These are phyloP conservation scores for Solanum pennellii DNA, from an alignment of 257 asterid genomes.

Conservation along the genomic window DNA sequence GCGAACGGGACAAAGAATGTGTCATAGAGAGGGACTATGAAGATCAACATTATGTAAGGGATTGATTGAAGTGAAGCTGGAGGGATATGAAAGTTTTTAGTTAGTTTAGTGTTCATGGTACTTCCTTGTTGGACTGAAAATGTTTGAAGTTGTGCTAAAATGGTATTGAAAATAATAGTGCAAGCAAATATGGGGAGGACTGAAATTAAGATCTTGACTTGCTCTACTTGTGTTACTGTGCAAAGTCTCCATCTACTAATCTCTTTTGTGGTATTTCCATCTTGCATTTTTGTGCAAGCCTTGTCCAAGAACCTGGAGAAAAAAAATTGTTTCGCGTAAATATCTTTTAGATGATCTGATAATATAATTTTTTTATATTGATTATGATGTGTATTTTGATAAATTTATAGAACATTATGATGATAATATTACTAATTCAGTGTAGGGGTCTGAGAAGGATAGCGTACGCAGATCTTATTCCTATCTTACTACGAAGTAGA, in stretches of 20 bases:
- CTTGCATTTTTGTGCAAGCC: constrained; percentile 58
- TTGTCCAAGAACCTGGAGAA: constrained; percentile 72
- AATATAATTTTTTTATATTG: neutral
- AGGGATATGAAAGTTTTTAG: constrained; percentile 55
- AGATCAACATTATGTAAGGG: constrained; percentile 70
- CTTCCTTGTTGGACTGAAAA: constrained; percentile 95
- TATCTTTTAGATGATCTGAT: neutral
- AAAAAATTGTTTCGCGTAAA: neutral
- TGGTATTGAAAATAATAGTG: constrained; percentile 89
- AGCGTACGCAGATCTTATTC: neutral
- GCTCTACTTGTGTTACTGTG: constrained; percentile 58
- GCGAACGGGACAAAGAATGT: constrained; percentile 67
- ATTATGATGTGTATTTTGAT: neutral
- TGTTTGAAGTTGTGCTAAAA: constrained; percentile 82
- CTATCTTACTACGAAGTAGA: neutral
- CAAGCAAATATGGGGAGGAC: constrained; percentile 75
- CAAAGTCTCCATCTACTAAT: constrained; percentile 45
- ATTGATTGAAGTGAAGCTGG: constrained; percentile 96
- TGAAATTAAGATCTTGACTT: constrained; percentile 59
- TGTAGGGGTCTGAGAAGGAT: neutral
- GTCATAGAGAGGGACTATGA: constrained; percentile 80
- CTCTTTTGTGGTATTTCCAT: constrained; percentile 21
- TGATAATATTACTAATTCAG: neutral
- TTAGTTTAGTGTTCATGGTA: constrained; percentile 63
- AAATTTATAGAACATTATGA: neutral